Conservation (phyloP, 495 filamentous ascomycete genomes). For the Penicillium canescens region DNA sequence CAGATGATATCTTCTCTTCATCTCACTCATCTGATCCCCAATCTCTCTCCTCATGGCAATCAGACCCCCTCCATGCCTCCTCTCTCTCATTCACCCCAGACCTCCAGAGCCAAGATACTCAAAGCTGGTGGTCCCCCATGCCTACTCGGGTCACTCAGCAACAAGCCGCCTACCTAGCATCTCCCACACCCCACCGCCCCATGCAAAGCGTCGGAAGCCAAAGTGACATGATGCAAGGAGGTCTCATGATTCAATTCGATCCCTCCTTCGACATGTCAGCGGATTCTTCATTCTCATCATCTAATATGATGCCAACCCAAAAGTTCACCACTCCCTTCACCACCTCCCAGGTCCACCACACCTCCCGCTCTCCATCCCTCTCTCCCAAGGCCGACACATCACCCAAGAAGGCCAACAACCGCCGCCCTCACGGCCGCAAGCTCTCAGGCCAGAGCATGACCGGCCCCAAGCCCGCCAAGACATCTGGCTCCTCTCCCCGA, state of each 20-base stretch:
- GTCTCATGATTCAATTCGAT: constrained; percentile 50
- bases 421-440: constrained; percentile 36
- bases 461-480: constrained; percentile 38
- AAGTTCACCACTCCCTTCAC: constrained; percentile 33
- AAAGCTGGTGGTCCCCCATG: constrained; percentile 47
- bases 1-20: constrained; percentile 46
- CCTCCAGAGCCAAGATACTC: constrained; percentile 38
- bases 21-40: constrained; percentile 47
- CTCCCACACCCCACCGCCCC: constrained; percentile 33
- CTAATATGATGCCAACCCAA: constrained; percentile 29
- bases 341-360: constrained; percentile 25
- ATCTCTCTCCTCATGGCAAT: constrained; percentile 48
- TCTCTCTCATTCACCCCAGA: constrained; percentile 43
- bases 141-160: constrained; percentile 37
- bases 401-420: constrained; percentile 32
- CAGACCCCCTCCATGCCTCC: constrained; percentile 39
- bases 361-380: constrained; percentile 39
- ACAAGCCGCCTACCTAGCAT: constrained; percentile 39
- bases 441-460: constrained; percentile 38
- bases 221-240: constrained; percentile 43
- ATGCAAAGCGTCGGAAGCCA: constrained; percentile 33
- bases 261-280: constrained; percentile 39
- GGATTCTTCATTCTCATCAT: constrained; percentile 31
- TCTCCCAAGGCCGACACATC: constrained; percentile 37
- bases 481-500: constrained; percentile 30